Percentiles rank a stretch among this genome's conserved stretches.
phyloP scores from a whole-genome alignment of 257 asterid species.

The Prunella vulgaris region DNA sequence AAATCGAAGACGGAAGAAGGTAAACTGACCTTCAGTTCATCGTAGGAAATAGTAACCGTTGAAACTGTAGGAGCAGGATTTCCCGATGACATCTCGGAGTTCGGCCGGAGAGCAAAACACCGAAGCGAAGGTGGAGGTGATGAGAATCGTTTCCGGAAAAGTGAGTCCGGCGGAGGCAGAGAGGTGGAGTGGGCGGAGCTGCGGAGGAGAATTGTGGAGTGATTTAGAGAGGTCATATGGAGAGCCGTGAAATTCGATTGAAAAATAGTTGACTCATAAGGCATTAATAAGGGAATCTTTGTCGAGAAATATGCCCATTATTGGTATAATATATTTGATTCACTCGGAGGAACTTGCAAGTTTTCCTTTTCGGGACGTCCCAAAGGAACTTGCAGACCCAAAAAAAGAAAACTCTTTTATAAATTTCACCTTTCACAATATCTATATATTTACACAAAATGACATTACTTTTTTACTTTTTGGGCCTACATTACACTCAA shows the following conservation, averaged over 20 bases:
- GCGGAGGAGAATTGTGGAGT: constrained; percentile 13
- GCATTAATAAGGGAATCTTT: too few species aligned
- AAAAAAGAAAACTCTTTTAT: too few species aligned
- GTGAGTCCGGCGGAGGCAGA: constrained; percentile 7
- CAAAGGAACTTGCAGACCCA: too few species aligned
- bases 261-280: too few species aligned
- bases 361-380: too few species aligned
- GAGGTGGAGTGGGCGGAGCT: not conserved
- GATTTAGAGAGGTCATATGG: constrained; percentile 14
- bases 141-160: not conserved
- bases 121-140: constrained; percentile 18
- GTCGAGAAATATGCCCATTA: too few species aligned
- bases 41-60: constrained; percentile 55
- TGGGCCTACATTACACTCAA: too few species aligned
- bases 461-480: too few species aligned
- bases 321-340: too few species aligned
- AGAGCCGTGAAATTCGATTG: not conserved
- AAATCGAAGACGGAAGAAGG: not conserved
- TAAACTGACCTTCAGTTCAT: constrained; percentile 43
- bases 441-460: too few species aligned
- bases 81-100: constrained; percentile 28
- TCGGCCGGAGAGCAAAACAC: constrained; percentile 18
- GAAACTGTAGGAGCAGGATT: constrained; percentile 36
- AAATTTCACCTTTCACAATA: too few species aligned
- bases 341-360: too few species aligned